Base-by-base conservation (phyloP, 1,139 yeast genomes). In the Suhomyces kunorum region DNA sequence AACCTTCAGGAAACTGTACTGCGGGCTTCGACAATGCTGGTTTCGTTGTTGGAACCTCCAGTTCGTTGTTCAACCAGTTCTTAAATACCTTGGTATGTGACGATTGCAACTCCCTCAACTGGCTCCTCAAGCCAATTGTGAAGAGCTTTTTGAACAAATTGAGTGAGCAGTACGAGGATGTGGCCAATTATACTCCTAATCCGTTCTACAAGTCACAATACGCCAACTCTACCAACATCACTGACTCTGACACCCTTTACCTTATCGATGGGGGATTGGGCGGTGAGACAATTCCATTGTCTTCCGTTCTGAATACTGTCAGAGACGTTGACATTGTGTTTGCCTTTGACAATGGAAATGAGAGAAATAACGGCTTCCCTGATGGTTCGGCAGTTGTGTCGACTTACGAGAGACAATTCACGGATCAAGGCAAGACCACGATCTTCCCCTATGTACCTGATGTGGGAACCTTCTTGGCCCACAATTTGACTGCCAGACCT, bases 361-460 rank as follows among this genome's bases (percentile, higher is more conserved):
- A 70, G 25, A 53, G 63, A 8, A 58, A 64, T 32, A 59, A 53
- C 14, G 47, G 39, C n/a, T 71, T 74, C 74, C 76, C 76, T 13
- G 59, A 66, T 46, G 77, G 77, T 19, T 51, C 66, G 5, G 56
- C 75, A 0, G 43, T 70, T 43, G 53, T 68, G 29, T 51, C 57
- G 14, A 78, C 89, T 6, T 87, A 81, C 55, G 72, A 78, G 52
- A 79, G 96, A 53, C 90, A 83, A 63, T 85, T 86, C 56, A 64
- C 68, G 14, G 24, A 57, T 4, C 83, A 80, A 57, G 88, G 84
- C 16, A 76, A 80, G 49, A 78, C 78, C 30, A 78, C 85, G 22
- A 65, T 81, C 3, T 87, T 87, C 76, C 96, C 96, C 23, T 81
- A 84, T 53, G 95, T 89, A 39, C 97, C 97, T n/a, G 90, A 80